A percentile compares a stretch with the other conserved stretches of the same genome.
phyloP scores from a whole-genome alignment of 2,329 filamentous ascomycete species.

The Arthroderma sp. region DNA sequence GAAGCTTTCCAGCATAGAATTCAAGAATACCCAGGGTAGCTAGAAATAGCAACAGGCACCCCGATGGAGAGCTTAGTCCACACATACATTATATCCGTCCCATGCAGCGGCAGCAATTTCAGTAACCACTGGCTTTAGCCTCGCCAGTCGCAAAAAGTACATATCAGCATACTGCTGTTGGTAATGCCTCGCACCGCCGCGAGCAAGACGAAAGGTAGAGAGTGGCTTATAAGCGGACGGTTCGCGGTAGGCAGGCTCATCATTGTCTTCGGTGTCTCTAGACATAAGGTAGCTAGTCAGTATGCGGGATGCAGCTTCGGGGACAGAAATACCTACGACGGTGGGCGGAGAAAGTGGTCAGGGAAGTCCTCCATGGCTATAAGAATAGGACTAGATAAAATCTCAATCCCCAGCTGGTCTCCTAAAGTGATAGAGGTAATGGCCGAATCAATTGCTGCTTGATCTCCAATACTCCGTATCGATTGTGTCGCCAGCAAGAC shows the following conservation, averaged over 20 bases:
- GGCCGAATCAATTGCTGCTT: too few relatives aligned
- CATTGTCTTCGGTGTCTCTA: constrained; percentile 20
- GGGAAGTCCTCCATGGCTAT: constrained; percentile 5
- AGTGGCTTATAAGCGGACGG: constrained; percentile 59
- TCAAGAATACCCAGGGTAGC: neutral
- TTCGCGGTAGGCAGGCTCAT: constrained; percentile 38
- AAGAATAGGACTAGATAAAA: too few relatives aligned
- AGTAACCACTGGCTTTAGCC: constrained; percentile 75
- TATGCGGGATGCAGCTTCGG: neutral
- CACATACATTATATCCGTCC: constrained; percentile 51
- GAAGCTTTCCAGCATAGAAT: neutral
- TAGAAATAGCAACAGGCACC: neutral
- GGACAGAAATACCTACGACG: constrained; percentile 14
- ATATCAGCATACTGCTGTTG: constrained; percentile 94
- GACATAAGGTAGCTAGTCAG: neutral
- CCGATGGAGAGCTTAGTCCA: neutral
- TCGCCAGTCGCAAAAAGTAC: constrained; percentile 84
- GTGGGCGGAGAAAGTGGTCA: constrained; percentile 17
- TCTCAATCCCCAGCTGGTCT: too few relatives aligned
- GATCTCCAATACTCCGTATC: too few relatives aligned
- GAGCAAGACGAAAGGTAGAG: constrained; percentile 59
- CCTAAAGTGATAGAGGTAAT: too few relatives aligned
- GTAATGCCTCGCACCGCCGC: constrained; percentile 53
- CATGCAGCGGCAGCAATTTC: constrained; percentile 60
- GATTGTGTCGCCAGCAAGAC: too few relatives aligned